Conservation (phyloP, 2,329 filamentous ascomycete species). For the Dothiorella sarmentorum region DNA sequence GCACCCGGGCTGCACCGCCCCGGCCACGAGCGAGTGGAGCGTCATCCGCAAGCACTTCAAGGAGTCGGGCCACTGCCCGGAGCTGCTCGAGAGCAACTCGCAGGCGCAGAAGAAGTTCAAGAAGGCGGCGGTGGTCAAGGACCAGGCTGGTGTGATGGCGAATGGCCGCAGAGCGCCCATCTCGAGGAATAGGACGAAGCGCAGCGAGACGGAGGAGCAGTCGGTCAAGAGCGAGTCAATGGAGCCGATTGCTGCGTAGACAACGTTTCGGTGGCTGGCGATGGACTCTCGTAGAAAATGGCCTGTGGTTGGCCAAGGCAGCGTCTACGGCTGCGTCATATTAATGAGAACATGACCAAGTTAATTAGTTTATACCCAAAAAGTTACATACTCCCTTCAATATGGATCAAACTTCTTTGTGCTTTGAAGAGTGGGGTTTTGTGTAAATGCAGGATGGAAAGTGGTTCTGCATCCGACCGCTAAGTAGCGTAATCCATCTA, state of each 20-base stretch:
- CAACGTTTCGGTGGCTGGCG: neutral
- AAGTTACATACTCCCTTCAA: neutral
- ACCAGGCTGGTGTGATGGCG: constrained; percentile 15
- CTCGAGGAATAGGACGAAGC: constrained; percentile 12
- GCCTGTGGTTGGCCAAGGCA: neutral
- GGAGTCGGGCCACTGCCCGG: constrained; percentile 34
- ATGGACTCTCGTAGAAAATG: neutral
- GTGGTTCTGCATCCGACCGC: too few species aligned
- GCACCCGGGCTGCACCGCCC: constrained; percentile 36
- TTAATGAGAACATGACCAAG: neutral
- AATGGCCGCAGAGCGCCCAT: constrained; percentile 18
- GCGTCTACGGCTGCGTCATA: neutral
- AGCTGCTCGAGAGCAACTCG: constrained; percentile 33
- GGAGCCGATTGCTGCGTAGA: neutral
- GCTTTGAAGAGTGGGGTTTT: neutral
- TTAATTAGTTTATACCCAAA: neutral
- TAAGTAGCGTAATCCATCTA: too few species aligned
- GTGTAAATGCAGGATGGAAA: neutral
- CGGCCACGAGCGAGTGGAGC: constrained; percentile 39
- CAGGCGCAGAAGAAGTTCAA: constrained; percentile 33
- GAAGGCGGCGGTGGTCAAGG: constrained; percentile 15
- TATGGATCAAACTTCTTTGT: neutral
- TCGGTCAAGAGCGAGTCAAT: constrained; percentile 4
- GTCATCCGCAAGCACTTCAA: constrained; percentile 39
- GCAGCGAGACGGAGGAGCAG: constrained; percentile 12